A percentile compares a stretch with the other conserved stretches of the same genome.
Evolutionary conservation across 148 eudicot genomes (phyloP).

Genomic region (Suaeda aralocaspica): DNA sequence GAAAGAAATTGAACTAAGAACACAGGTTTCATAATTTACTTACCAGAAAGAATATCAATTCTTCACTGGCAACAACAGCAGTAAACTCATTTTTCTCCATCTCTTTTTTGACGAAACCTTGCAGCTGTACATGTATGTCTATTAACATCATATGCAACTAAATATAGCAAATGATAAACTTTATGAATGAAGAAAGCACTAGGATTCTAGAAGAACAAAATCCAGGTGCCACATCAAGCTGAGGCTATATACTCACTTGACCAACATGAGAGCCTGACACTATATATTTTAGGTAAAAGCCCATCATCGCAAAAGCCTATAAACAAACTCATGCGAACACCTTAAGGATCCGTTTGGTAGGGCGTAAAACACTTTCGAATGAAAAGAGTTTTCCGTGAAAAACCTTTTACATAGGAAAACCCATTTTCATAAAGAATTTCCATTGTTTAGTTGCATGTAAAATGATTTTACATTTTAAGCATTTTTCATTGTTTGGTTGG

Average conservation of each 20-base stretch:
- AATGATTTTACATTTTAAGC: too few species aligned
- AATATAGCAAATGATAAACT: neutral
- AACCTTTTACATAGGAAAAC: too few species aligned
- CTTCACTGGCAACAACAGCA: constrained; percentile 59
- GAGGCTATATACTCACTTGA: neutral
- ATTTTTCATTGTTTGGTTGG: too few species aligned
- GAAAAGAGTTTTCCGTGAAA: too few species aligned
- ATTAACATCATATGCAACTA: constrained; percentile 1
- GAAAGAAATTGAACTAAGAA: neutral
- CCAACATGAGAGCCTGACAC: neutral
- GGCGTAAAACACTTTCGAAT: too few species aligned
- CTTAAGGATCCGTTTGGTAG: too few species aligned
- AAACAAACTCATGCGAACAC: too few species aligned
- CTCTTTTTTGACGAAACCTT: constrained; percentile 46
- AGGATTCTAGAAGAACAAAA: neutral
- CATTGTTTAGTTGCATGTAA: too few species aligned
- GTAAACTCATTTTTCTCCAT: constrained; percentile 53
- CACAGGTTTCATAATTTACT: constrained; percentile 4
- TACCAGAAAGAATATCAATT: constrained; percentile 70
- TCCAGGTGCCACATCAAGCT: neutral
- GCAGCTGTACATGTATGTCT: constrained; percentile 51
- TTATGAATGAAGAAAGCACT: neutral
- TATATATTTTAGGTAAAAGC: too few species aligned
- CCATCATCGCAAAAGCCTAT: too few species aligned
- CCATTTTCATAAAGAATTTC: too few species aligned